Evolutionary conservation across 2,329 filamentous ascomycete species (phyloP).

Genomic region (Penicillium sp.): DNA sequence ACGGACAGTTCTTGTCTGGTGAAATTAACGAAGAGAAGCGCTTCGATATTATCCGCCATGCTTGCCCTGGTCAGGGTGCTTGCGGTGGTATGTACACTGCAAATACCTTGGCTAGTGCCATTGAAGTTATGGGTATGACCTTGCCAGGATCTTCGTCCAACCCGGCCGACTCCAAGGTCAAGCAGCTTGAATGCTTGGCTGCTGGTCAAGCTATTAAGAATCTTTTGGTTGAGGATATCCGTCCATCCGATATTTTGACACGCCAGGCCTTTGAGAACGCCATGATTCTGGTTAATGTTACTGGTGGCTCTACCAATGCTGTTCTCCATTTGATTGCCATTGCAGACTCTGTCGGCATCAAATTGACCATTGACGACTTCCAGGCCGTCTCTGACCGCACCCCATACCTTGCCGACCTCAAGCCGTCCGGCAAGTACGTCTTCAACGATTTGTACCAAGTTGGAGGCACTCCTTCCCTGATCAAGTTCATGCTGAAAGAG

Average conservation of each 20-base stretch:
- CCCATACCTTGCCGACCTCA: conserved; percentile 76
- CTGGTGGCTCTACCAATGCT: conserved; percentile 80
- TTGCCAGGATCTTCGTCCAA: conserved; percentile 78
- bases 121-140: conserved; percentile 71
- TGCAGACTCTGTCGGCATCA: conserved; percentile 74
- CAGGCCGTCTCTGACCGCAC: conserved; percentile 74
- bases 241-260: conserved; percentile 73
- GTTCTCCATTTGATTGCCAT: conserved; percentile 82
- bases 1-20: conserved; percentile 89
- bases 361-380: conserved; percentile 82
- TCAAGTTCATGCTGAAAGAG: conserved; percentile 57
- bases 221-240: conserved; percentile 71
- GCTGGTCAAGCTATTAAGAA: conserved; percentile 71
- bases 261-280: conserved; percentile 79
- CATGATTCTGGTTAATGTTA: conserved; percentile 78
- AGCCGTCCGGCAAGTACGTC: conserved; percentile 67
- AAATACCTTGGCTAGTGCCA: conserved; percentile 72
- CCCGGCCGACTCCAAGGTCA: conserved; percentile 69
- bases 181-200: conserved; percentile 67
- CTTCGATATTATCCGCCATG: conserved; percentile 90
- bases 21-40: conserved; percentile 87
- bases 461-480: conserved; percentile 55
- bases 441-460: conserved; percentile 57
- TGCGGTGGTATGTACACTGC: conserved; percentile 84
- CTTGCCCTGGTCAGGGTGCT: conserved; percentile 78